Percentiles rank a stretch among this genome's conserved stretches.
These are phyloP conservation scores for Paramarasmius palmivorus DNA, from an alignment of 1,284 basidiomycete species.

Conservation along the genomic window DNA sequence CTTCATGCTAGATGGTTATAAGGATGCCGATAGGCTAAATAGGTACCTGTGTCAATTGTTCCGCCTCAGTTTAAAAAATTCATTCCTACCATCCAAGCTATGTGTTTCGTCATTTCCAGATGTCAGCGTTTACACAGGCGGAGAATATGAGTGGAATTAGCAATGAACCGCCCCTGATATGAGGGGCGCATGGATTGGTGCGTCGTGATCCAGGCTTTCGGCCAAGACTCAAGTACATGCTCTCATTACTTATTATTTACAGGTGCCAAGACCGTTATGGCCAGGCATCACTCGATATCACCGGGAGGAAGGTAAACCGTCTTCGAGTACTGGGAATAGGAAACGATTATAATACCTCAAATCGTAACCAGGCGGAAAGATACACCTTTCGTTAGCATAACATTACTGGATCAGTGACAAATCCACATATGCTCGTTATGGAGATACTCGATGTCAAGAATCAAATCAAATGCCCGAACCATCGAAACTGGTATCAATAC, in stretches of 20 bases:
- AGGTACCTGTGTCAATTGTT: too few species aligned
- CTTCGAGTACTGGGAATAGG: too few species aligned
- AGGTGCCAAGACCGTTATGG: too few species aligned
- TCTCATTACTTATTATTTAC: conserved; percentile 12
- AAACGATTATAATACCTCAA: too few species aligned
- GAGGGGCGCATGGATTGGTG: too few species aligned
- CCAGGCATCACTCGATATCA: too few species aligned
- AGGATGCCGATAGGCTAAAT: conserved; percentile 15
- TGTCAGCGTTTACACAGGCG: conserved; percentile 18
- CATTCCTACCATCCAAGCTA: conserved; percentile 11
- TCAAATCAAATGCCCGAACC: conserved; percentile 20
- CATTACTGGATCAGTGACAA: neutral
- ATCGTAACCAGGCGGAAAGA: too few species aligned
- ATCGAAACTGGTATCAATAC: neutral
- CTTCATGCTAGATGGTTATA: conserved; percentile 14
- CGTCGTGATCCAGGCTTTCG: neutral
- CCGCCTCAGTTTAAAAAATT: neutral
- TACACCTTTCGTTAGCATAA: too few species aligned
- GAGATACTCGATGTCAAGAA: conserved; percentile 23
- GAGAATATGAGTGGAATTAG: conserved; percentile 10
- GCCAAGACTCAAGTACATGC: too few species aligned
- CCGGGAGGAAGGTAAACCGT: neutral
- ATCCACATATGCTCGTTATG: conserved; percentile 9
- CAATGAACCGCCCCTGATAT: conserved; percentile 7
- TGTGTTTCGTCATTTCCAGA: conserved; percentile 19